Conservation (phyloP, 129 eudicot species). For the Lonicera japonica region DNA sequence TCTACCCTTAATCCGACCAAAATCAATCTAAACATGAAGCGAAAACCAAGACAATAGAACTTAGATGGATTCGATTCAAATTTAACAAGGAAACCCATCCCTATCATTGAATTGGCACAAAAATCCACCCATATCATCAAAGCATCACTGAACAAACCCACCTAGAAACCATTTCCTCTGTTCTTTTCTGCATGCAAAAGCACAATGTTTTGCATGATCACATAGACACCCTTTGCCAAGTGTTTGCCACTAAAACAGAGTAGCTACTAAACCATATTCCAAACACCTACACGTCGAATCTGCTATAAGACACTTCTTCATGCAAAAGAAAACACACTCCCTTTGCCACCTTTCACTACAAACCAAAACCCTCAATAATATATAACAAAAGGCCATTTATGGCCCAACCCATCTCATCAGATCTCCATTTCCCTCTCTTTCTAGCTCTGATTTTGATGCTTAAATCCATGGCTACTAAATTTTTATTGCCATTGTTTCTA, state of each 20-base stretch:
- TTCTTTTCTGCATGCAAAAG: background rate
- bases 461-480: conserved; percentile 34
- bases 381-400: background rate
- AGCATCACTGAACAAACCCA: too few species aligned
- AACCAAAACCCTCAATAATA: conserved; percentile 14
- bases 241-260: background rate
- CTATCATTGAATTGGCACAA: too few species aligned
- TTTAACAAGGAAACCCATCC: too few species aligned
- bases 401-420: background rate
- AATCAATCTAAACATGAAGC: too few species aligned
- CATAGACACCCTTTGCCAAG: background rate
- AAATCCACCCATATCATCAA: too few species aligned
- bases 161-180: too few species aligned
- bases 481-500: conserved; percentile 36
- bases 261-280: background rate
- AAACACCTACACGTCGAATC: conserved; percentile 28
- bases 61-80: too few species aligned
- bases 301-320: conserved; percentile 7
- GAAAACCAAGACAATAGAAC: too few species aligned
- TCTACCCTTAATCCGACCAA: too few species aligned
- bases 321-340: conserved; percentile 20
- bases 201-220: background rate
- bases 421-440: background rate
- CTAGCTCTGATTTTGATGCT: background rate
- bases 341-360: conserved; percentile 16